Conservation (phyloP, 2,329 filamentous ascomycete genomes). For the Ophiognomonia clavigignenti-juglandacearum region DNA sequence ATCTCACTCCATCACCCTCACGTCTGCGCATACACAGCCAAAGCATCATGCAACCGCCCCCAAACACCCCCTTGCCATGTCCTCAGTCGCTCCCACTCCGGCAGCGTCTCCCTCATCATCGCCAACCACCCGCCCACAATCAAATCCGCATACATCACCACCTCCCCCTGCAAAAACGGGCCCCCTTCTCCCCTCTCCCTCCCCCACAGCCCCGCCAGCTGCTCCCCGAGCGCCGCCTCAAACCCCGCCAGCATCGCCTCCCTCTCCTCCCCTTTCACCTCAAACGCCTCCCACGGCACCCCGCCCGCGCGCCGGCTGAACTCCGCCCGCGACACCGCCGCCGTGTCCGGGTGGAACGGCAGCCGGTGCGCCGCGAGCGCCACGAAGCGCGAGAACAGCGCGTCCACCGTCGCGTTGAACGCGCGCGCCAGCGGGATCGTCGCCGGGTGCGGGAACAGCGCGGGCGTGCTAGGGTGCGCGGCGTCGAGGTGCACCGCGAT, state of each 20-base stretch:
- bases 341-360: constrained; percentile 46
- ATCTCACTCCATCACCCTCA: no score
- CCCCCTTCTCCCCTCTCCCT: constrained; percentile 32
- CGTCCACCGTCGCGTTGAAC: constrained; percentile 53
- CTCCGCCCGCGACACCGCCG: constrained; percentile 37
- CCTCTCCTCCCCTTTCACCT: constrained; percentile 32
- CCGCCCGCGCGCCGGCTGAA: constrained; percentile 43
- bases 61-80: constrained; percentile 48
- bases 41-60: constrained; percentile 42
- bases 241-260: constrained; percentile 34
- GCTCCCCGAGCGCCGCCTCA: constrained; percentile 31
- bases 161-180: constrained; percentile 42
- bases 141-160: constrained; percentile 48
- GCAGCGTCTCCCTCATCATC: constrained; percentile 37
- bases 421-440: not conserved
- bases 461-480: constrained; percentile 34
- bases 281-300: constrained; percentile 39
- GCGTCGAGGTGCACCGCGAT: constrained; percentile 57
- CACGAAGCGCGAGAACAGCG: constrained; percentile 43
- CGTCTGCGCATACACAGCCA: constrained; percentile 31
- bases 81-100: constrained; percentile 38
- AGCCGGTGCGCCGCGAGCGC: constrained; percentile 35
- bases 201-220: constrained; percentile 37
- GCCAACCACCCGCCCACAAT: constrained; percentile 54
- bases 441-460: constrained; percentile 1